These are phyloP conservation scores for Thielaviopsis musarum DNA, from an alignment of 2,329 filamentous ascomycete species.

Conservation along the genomic window DNA sequence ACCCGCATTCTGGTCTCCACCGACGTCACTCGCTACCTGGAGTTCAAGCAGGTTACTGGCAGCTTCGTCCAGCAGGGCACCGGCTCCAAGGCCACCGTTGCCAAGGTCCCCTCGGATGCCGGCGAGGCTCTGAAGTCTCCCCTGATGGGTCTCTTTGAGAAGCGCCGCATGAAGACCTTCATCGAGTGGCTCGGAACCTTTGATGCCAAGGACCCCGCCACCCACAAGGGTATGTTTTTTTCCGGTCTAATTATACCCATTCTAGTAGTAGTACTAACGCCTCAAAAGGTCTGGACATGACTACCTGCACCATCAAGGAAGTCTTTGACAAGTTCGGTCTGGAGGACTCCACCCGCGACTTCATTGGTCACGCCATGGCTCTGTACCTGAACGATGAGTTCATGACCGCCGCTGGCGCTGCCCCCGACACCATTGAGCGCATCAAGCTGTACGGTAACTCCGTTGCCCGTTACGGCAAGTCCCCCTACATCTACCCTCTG, in stretches of 20 bases:
- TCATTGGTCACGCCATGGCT: conserved; percentile 96
- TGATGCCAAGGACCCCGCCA: conserved; percentile 61
- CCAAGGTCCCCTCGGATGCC: conserved; percentile 91
- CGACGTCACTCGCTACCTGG: conserved; percentile 74
- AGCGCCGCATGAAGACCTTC: conserved; percentile 91
- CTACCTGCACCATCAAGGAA: conserved; percentile 81
- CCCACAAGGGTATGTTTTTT: conserved; percentile 62
- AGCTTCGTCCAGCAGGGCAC: conserved; percentile 88
- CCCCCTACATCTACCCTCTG: conserved; percentile 96
- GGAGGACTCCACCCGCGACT: conserved; percentile 77
- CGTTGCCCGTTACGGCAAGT: conserved; percentile 94
- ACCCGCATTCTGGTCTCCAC: conserved; percentile 97
- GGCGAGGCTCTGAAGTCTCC: conserved; percentile 80
- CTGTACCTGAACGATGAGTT: conserved; percentile 82
- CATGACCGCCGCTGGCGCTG: conserved; percentile 53
- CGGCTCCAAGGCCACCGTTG: conserved; percentile 72
- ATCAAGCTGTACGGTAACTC: conserved; percentile 96
- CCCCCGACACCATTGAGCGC: conserved; percentile 74
- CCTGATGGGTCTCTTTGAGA: conserved; percentile 95
- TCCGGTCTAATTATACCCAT: background rate
- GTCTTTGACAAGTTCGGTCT: conserved; percentile 97
- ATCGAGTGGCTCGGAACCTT: conserved; percentile 89
- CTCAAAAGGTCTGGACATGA: conserved; percentile 59
- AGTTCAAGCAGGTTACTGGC: conserved; percentile 88
- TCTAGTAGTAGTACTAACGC: background rate